Percentiles rank a stretch among this genome's conserved stretches.
phyloP scores from a whole-genome alignment of 1,139 yeast species.

The Wickerhamomyces sp. region DNA sequence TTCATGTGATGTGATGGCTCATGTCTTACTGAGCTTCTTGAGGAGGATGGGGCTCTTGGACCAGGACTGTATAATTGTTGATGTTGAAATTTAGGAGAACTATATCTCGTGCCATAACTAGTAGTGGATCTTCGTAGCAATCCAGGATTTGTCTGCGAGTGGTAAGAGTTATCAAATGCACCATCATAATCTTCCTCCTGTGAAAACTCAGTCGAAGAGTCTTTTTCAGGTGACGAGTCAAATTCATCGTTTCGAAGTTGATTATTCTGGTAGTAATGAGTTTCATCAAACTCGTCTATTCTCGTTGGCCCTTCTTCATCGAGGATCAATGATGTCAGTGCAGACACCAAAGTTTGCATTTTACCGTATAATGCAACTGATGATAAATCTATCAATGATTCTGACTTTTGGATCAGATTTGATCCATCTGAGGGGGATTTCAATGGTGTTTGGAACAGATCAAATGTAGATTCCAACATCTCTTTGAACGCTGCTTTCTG shows the following conservation, averaged over 20 bases:
- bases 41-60: neutral
- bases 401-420: neutral
- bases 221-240: neutral
- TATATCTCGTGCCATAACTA: neutral
- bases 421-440: neutral
- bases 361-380: conserved; percentile 22
- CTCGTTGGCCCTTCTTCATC: conserved; percentile 17
- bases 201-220: conserved; percentile 14
- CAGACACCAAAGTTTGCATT: conserved; percentile 26
- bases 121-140: neutral
- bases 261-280: neutral
- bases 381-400: conserved; percentile 24
- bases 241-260: neutral
- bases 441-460: conserved; percentile 24
- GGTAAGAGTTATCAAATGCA: conserved; percentile 6
- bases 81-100: neutral
- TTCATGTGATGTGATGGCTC: neutral
- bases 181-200: conserved; percentile 10
- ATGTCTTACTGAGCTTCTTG: neutral
- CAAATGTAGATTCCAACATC: conserved; percentile 20
- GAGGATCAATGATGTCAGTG: conserved; percentile 26
- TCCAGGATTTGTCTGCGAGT: conserved; percentile 10
- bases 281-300: conserved; percentile 1
- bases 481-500: conserved; percentile 18
- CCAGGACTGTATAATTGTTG: neutral